These are phyloP conservation scores for Cornus suecica DNA, from an alignment of 148 eudicot species.

Conservation along the genomic window DNA sequence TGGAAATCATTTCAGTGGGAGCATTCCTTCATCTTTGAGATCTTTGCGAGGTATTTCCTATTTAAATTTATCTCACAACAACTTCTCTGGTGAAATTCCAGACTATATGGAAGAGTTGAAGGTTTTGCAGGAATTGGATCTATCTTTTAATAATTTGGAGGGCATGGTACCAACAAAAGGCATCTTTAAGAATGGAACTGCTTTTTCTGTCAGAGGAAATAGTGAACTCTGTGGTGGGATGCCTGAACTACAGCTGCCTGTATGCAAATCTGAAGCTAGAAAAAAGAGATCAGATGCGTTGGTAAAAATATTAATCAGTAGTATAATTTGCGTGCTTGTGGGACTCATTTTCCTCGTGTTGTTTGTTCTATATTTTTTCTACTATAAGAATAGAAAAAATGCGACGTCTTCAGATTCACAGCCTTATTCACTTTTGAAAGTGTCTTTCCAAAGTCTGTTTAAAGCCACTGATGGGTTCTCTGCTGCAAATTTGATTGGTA, in stretches of 20 bases:
- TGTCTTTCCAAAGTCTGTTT: no score
- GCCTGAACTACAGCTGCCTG: constrained; percentile 16
- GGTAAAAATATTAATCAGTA: no score
- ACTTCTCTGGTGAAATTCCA: constrained; percentile 36
- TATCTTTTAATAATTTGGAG: constrained; percentile 34
- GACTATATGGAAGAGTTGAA: constrained; percentile 4
- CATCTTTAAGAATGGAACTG: constrained; percentile 21
- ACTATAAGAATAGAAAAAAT: no score
- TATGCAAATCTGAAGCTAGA: constrained; percentile 10
- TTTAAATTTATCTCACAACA: constrained; percentile 30
- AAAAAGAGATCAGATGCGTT: no score
- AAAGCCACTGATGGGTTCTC: no score
- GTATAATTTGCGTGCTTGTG: no score
- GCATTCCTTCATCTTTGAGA: constrained; percentile 22
- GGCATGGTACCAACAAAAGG: constrained; percentile 34
- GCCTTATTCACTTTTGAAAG: no score
- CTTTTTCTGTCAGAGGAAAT: constrained; percentile 27
- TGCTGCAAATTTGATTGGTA: no score
- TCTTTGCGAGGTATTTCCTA: constrained; percentile 14
- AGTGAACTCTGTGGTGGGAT: constrained; percentile 34
- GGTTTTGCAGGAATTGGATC: neutral
- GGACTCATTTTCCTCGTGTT: no score
- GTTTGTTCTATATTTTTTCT: no score
- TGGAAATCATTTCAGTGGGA: constrained; percentile 29
- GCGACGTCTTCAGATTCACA: no score